Conservation (phyloP, 1,139 yeast species). For the Blastobotrys persicus region DNA sequence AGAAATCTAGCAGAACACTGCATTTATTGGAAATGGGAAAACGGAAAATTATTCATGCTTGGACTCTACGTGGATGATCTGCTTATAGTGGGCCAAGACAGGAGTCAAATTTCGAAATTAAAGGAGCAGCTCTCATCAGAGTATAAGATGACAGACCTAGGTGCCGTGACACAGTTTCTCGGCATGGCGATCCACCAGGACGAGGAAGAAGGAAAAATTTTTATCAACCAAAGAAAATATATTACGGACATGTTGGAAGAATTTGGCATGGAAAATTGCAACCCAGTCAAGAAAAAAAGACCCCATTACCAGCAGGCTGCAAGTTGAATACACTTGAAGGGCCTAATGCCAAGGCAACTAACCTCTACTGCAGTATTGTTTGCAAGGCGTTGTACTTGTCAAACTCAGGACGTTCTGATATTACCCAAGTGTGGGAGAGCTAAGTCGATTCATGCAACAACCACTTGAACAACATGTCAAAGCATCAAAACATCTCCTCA, state of each 20-base stretch:
- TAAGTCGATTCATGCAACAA: not conserved
- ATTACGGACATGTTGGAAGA: not conserved
- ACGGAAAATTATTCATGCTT: not conserved
- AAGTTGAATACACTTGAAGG: not conserved
- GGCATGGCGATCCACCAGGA: not conserved
- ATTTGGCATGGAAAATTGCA: not conserved
- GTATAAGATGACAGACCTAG: not conserved
- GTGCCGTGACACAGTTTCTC: not conserved
- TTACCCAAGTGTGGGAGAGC: not conserved
- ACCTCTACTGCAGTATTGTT: not conserved
- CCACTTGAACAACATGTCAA: not conserved
- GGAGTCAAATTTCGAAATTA: not conserved
- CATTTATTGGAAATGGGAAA: not conserved
- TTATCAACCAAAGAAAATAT: not conserved
- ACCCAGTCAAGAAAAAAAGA: not conserved
- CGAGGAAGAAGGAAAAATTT: not conserved
- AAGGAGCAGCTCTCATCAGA: not conserved
- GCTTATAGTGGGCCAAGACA: not conserved
- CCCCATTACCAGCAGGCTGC: not conserved
- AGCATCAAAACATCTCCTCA: not conserved
- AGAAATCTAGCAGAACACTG: not conserved
- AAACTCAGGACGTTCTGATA: not conserved
- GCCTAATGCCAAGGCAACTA: not conserved
- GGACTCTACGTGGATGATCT: not conserved
- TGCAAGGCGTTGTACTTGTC: not conserved